These are phyloP conservation scores for Fraxinus greggii DNA, from an alignment of 305 asterid genomes.

Conservation along the genomic window DNA sequence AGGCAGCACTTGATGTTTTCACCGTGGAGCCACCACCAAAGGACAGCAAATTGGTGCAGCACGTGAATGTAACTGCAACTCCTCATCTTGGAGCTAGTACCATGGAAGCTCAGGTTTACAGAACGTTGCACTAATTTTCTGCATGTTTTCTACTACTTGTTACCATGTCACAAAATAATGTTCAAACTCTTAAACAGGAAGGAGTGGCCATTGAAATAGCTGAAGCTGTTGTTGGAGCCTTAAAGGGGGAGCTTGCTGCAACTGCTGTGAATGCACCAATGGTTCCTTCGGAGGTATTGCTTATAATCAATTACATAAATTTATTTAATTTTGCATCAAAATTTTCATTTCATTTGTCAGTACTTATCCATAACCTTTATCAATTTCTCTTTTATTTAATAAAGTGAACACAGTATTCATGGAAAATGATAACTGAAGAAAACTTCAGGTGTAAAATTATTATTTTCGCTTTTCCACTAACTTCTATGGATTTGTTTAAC, in stretches of 20 bases:
- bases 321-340: not conserved
- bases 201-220: constrained; percentile 98
- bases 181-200: constrained; percentile 53
- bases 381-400: not conserved
- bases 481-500: not conserved
- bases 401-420: not conserved
- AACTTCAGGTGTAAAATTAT: not conserved
- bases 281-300: constrained; percentile 92
- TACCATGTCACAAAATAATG: not conserved
- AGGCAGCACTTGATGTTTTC: constrained; percentile 99
- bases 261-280: constrained; percentile 98
- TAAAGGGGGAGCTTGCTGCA: constrained; percentile 95
- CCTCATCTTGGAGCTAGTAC: constrained; percentile 99
- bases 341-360: not conserved
- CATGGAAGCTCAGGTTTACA: constrained; percentile 87
- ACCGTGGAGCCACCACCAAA: constrained; percentile 88
- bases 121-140: not conserved
- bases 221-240: constrained; percentile 97
- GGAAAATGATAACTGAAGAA: not conserved
- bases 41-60: constrained; percentile 78
- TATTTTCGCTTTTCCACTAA: not conserved
- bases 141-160: not conserved
- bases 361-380: not conserved
- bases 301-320: not conserved
- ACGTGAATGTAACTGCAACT: constrained; percentile 72